A percentile compares a stretch with the other conserved stretches of the same genome.
These are phyloP conservation scores for Simmondsia chinensis DNA, from an alignment of 148 eudicot genomes.

Conservation along the genomic window DNA sequence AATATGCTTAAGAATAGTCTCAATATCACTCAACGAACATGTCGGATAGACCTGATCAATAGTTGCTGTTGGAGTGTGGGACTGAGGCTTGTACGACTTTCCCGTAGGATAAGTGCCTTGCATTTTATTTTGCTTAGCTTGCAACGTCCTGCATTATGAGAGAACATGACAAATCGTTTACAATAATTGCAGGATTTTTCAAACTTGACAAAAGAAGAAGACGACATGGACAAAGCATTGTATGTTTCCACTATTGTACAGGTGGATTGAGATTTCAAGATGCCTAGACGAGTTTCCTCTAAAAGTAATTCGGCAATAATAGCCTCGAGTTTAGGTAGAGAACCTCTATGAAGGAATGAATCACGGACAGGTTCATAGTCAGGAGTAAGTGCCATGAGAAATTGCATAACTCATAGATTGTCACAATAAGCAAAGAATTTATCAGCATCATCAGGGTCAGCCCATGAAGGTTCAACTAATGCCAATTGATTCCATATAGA, in stretches of 20 bases:
- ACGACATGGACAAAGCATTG: no score
- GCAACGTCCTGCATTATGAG: neutral
- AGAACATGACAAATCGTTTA: neutral
- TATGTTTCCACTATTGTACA: no score
- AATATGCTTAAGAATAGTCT: neutral
- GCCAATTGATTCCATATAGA: constrained; percentile 6
- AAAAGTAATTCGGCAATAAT: neutral
- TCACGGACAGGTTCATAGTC: neutral
- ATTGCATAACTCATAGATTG: no score
- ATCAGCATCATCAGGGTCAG: neutral
- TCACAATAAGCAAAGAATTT: neutral
- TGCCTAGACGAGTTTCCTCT: neutral
- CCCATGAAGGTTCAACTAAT: neutral
- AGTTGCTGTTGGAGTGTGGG: neutral
- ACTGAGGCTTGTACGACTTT: no score
- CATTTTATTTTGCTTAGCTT: neutral
- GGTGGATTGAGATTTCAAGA: neutral
- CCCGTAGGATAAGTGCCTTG: no score
- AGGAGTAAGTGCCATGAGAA: neutral
- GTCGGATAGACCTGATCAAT: neutral
- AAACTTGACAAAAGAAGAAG: neutral
- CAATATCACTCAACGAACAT: neutral
- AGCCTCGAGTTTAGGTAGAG: neutral
- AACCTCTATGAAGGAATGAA: neutral
- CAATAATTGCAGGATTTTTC: neutral